These are phyloP conservation scores for Camellia sinensis DNA, from an alignment of 148 eudicot genomes.

Conservation along the genomic window DNA sequence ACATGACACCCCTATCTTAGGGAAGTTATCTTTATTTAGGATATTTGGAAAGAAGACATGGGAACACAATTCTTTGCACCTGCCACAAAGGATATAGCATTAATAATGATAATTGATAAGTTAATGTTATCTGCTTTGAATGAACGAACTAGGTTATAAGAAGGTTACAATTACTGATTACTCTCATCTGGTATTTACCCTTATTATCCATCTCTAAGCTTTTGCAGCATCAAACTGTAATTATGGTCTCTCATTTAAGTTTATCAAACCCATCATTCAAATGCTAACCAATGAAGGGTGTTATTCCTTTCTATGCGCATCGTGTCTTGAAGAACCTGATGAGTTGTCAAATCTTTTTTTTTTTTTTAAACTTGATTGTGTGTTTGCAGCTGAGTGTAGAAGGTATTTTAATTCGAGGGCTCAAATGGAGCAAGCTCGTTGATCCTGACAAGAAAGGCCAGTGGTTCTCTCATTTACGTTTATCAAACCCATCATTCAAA, in stretches of 20 bases:
- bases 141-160: neutral
- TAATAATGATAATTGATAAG: neutral
- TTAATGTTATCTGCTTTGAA: too few species aligned
- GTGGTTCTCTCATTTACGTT: slow-evolving; percentile 39
- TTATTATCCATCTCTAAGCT: neutral
- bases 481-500: neutral
- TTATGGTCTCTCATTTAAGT: neutral
- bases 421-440: slow-evolving; percentile 81
- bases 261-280: neutral
- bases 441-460: slow-evolving; percentile 90
- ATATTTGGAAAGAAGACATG: neutral
- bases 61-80: neutral
- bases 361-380: neutral
- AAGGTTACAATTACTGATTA: neutral
- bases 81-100: neutral
- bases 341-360: neutral
- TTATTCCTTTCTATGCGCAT: neutral
- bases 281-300: neutral
- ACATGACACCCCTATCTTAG: neutral
- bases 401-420: slow-evolving; percentile 60
- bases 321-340: neutral
- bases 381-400: slow-evolving; percentile 68
- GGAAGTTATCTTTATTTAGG: neutral
- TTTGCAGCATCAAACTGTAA: neutral
- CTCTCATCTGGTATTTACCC: neutral